Conservation (phyloP, 2,329 filamentous ascomycete species). For the Coleophoma crateriformis region DNA sequence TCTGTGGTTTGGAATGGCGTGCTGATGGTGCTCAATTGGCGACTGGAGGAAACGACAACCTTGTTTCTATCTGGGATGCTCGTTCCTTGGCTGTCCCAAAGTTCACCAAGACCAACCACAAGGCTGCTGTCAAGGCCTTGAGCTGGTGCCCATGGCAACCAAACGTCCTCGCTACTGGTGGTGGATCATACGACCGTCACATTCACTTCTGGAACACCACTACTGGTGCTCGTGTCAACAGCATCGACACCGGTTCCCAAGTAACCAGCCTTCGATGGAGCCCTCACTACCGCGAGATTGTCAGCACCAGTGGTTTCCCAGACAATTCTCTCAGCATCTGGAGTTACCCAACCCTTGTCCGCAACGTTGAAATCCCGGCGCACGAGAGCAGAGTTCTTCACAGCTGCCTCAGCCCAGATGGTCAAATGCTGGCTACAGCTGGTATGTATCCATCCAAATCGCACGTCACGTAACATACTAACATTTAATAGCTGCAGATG, state of each 20-base stretch:
- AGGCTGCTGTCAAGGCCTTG: constrained; percentile 95
- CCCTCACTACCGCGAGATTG: constrained; percentile 95
- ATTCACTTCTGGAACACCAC: constrained; percentile 99
- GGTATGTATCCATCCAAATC: constrained; percentile 41
- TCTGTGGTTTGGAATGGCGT: constrained; percentile 97
- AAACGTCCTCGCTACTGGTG: constrained; percentile 93
- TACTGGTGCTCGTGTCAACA: constrained; percentile 94
- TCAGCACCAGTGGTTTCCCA: constrained; percentile 96
- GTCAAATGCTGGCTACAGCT: constrained; percentile 95
- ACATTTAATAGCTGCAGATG: constrained; percentile 66
- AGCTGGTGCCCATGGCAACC: constrained; percentile 99
- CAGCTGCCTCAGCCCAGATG: constrained; percentile 94
- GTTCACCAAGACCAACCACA: constrained; percentile 99
- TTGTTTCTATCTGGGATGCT: constrained; percentile 98
- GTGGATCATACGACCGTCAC: constrained; percentile 92
- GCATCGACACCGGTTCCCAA: constrained; percentile 96
- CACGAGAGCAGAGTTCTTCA: constrained; percentile 96
- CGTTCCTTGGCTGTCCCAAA: constrained; percentile 89
- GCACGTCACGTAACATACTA: constrained; percentile 19
- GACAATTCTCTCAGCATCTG: constrained; percentile 99
- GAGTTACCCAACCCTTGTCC: constrained; percentile 96
- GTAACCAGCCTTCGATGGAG: constrained; percentile 96
- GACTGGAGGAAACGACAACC: constrained; percentile 96
- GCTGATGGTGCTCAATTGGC: constrained; percentile 94
- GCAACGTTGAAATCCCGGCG: constrained; percentile 95